Percentiles rank a stretch among this genome's conserved stretches.
Conservation (phyloP, 768 basidiomycete genomes). For the Paxillus involutus region DNA sequence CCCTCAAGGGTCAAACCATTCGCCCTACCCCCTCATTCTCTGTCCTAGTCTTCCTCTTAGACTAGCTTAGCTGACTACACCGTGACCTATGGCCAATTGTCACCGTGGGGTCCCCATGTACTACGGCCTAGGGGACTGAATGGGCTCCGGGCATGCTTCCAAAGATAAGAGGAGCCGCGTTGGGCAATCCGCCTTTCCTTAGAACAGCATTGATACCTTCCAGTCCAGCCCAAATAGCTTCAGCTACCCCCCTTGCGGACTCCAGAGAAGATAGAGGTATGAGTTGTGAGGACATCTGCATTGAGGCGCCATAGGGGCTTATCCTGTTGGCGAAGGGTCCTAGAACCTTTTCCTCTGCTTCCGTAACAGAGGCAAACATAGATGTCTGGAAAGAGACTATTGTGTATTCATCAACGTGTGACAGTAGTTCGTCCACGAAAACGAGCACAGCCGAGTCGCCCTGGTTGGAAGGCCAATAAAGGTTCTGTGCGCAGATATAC, state of each 20-base stretch:
- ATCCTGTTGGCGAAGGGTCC: not conserved
- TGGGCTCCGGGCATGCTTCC: too few relatives aligned
- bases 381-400: not conserved
- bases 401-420: not conserved
- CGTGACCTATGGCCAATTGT: too few relatives aligned
- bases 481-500: not conserved
- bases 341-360: not conserved
- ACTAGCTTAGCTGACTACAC: too few relatives aligned
- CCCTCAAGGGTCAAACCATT: too few relatives aligned
- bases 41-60: too few relatives aligned
- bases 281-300: slow-evolving; percentile 1
- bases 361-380: not conserved
- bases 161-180: not conserved
- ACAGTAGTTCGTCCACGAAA: not conserved
- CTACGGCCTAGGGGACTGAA: too few relatives aligned
- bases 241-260: not conserved
- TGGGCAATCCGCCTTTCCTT: too few relatives aligned
- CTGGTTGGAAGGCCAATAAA: not conserved
- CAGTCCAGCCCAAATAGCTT: slow-evolving; percentile 5
- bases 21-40: too few relatives aligned
- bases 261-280: slow-evolving; percentile 3
- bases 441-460: not conserved
- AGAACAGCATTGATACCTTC: not conserved
- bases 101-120: too few relatives aligned
- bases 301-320: not conserved